Evolutionary conservation across 176 grass and related monocot species (phyloP).

Genomic region (Eleusine indica): DNA sequence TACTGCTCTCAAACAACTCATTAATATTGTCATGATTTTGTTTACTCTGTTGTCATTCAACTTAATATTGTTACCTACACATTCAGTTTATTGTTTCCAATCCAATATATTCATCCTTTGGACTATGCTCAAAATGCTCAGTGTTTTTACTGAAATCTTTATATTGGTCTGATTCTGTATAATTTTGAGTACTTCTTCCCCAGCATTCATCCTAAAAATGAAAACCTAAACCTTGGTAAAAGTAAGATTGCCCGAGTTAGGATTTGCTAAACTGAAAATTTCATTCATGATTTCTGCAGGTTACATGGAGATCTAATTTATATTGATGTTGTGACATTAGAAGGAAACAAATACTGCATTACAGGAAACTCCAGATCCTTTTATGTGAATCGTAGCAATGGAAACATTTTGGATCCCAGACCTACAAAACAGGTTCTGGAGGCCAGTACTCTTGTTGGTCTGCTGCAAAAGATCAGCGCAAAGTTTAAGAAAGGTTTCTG

Average conservation of each 20-base stretch:
- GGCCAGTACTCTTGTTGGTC: slow-evolving; percentile 70
- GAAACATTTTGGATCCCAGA: slow-evolving; percentile 70
- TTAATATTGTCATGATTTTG: slow-evolving; percentile 1
- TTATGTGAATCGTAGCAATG: slow-evolving; percentile 83
- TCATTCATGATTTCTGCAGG: slow-evolving; percentile 48
- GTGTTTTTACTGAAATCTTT: background rate
- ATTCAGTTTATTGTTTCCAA: background rate
- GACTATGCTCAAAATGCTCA: background rate
- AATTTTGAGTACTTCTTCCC: background rate
- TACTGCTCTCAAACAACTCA: background rate
- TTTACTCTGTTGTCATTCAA: background rate
- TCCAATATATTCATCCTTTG: slow-evolving; percentile 6
- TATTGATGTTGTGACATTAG: slow-evolving; percentile 80
- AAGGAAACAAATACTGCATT: slow-evolving; percentile 93
- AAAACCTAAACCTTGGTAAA: background rate
- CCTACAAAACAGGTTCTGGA: slow-evolving; percentile 75
- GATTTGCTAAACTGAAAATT: slow-evolving; percentile 15
- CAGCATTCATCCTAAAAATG: background rate
- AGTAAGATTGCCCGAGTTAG: slow-evolving; percentile 1
- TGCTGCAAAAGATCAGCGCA: slow-evolving; percentile 88
- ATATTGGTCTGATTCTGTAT: background rate
- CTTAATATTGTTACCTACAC: background rate
- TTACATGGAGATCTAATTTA: slow-evolving; percentile 95
- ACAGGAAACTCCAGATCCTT: slow-evolving; percentile 92
- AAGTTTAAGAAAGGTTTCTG: slow-evolving; percentile 97